These are phyloP conservation scores for Melanomma pulvis-pyrius DNA, from an alignment of 495 filamentous ascomycete species.

Conservation along the genomic window DNA sequence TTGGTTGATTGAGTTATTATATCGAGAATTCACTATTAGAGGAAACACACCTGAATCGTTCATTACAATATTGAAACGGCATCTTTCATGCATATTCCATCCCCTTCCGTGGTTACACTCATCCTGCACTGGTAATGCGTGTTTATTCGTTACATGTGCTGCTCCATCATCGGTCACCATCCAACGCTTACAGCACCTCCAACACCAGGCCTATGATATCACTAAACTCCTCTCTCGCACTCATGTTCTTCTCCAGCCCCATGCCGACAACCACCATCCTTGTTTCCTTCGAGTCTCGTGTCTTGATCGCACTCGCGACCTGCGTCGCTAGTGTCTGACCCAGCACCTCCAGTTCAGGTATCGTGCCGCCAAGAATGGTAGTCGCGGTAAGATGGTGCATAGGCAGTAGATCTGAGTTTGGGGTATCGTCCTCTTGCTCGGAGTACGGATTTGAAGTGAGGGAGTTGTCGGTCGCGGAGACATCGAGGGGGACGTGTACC, in stretches of 20 bases:
- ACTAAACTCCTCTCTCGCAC: conserved; percentile 69
- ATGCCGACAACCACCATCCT: conserved; percentile 80
- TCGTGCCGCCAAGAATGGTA: conserved; percentile 83
- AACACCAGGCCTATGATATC: conserved; percentile 80
- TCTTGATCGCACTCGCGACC: conserved; percentile 76
- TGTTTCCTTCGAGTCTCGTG: conserved; percentile 72
- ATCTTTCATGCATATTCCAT: too few relatives aligned
- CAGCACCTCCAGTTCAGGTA: conserved; percentile 74
- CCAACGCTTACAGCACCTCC: conserved; percentile 58
- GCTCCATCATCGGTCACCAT: not conserved
- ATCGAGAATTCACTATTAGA: too few relatives aligned
- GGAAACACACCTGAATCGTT: too few relatives aligned
- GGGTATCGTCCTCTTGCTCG: conserved; percentile 52
- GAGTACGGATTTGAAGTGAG: conserved; percentile 54
- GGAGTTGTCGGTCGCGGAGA: conserved; percentile 56
- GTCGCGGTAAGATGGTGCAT: conserved; percentile 80
- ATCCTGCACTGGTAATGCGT: too few relatives aligned
- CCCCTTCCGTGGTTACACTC: too few relatives aligned
- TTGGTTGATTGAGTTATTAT: too few relatives aligned
- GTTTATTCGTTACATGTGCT: not conserved
- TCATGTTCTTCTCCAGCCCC: conserved; percentile 62
- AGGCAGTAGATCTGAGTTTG: conserved; percentile 64
- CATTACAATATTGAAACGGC: too few relatives aligned
- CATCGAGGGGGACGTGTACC: conserved; percentile 80
- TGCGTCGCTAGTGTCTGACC: conserved; percentile 88